phyloP scores from a whole-genome alignment of 345 rosid genomes.

The Citropsis articulata region DNA sequence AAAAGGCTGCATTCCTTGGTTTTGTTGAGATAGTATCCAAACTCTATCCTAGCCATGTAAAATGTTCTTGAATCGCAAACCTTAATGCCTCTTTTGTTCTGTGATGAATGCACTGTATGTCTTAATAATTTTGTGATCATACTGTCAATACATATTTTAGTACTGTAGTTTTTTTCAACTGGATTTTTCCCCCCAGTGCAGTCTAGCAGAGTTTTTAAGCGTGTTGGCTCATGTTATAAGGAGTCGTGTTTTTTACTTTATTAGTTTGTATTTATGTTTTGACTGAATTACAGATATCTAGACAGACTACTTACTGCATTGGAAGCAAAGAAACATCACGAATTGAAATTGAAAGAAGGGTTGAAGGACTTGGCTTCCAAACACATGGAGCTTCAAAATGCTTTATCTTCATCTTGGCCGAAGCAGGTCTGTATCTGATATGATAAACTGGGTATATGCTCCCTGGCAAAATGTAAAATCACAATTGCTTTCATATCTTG shows the following conservation, averaged over 20 bases:
- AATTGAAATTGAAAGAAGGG: constrained; percentile 72
- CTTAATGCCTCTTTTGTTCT: background rate
- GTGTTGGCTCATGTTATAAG: background rate
- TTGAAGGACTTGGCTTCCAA: constrained; percentile 72
- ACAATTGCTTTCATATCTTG: background rate
- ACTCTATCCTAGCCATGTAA: background rate
- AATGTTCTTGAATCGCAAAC: background rate
- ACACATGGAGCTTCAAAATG: constrained; percentile 93
- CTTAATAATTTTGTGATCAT: too few relatives aligned
- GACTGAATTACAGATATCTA: constrained; percentile 57
- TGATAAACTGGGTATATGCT: background rate
- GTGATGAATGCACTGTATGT: background rate
- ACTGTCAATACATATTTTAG: too few relatives aligned
- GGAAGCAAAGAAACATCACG: constrained; percentile 89
- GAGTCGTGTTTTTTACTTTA: too few relatives aligned
- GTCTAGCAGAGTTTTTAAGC: background rate
- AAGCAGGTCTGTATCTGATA: constrained; percentile 56
- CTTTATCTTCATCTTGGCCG: constrained; percentile 88
- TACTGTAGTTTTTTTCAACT: background rate
- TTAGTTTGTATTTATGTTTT: background rate
- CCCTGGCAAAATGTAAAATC: background rate
- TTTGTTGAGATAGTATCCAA: background rate
- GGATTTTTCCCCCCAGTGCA: background rate
- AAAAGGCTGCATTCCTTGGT: background rate
- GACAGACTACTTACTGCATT: constrained; percentile 76